Evolutionary conservation across 2,329 filamentous ascomycete genomes (phyloP).

Genomic region (Scedosporium aurantiacum): DNA sequence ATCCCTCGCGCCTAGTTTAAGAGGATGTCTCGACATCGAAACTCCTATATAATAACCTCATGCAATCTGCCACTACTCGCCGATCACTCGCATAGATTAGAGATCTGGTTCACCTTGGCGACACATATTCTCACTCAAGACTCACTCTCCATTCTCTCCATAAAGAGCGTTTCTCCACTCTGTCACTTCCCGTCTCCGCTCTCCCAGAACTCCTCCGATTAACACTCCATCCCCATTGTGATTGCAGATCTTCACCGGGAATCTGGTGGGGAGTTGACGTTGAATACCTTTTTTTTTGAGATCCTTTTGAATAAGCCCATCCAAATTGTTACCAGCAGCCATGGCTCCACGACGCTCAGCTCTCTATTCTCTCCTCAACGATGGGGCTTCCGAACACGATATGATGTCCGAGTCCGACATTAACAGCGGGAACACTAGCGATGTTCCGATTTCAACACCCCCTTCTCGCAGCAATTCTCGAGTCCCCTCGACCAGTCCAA

Average conservation of each 20-base stretch:
- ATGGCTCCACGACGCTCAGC: slow-evolving; percentile 4
- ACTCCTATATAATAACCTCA: not conserved
- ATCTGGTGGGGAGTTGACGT: not conserved
- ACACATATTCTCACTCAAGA: not conserved
- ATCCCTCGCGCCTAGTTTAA: not conserved
- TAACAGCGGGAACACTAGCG: not conserved
- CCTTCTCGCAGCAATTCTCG: not conserved
- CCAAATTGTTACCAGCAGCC: not conserved
- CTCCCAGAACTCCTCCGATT: too few species aligned
- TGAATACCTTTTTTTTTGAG: not conserved
- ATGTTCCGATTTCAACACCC: not conserved
- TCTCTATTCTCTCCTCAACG: slow-evolving; percentile 5
- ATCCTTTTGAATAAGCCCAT: not conserved
- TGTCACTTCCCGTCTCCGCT: not conserved
- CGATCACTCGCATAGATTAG: not conserved
- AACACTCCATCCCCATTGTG: too few species aligned
- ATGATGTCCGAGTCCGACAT: not conserved
- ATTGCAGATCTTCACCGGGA: not conserved
- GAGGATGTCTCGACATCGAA: not conserved
- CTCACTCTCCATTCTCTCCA: not conserved
- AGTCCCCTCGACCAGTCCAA: not conserved
- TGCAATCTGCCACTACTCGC: not conserved
- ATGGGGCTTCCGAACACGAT: not conserved
- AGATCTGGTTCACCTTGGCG: not conserved
- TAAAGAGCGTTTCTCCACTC: not conserved